Evolutionary conservation across 805 yeast species (phyloP).

Genomic region (Brettanomyces nanus): DNA sequence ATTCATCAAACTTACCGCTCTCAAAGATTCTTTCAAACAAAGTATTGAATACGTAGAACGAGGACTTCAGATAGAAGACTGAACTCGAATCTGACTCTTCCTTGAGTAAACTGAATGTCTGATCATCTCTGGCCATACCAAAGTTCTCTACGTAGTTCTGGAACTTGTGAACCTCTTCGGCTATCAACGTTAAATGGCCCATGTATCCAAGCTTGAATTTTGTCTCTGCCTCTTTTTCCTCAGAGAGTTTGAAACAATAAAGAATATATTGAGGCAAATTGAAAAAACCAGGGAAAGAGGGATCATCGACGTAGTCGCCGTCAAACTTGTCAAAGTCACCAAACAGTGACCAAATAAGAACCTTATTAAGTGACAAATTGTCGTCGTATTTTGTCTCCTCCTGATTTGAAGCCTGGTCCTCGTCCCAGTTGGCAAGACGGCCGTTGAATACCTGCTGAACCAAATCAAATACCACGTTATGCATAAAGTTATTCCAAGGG

Average conservation of each 20-base stretch:
- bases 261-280: slow-evolving; percentile 24
- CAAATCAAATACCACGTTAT: slow-evolving; percentile 92
- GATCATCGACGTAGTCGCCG: slow-evolving; percentile 8
- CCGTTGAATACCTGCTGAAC: slow-evolving; percentile 93
- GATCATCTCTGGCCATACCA: slow-evolving; percentile 26
- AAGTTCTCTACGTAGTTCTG: slow-evolving; percentile 28
- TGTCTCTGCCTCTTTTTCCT: slow-evolving; percentile 24
- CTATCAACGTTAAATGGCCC: slow-evolving; percentile 50
- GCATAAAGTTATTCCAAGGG: slow-evolving; percentile 97
- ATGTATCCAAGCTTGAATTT: slow-evolving; percentile 48
- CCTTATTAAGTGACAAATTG: slow-evolving; percentile 25
- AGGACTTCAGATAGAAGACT: slow-evolving; percentile 23
- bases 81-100: slow-evolving; percentile 22
- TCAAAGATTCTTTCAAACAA: slow-evolving; percentile 24
- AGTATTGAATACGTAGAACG: slow-evolving; percentile 25
- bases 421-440: slow-evolving; percentile 29
- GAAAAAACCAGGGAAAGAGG: slow-evolving; percentile 24
- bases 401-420: slow-evolving; percentile 26
- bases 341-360: slow-evolving; percentile 29
- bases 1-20: slow-evolving; percentile 20
- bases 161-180: slow-evolving; percentile 54
- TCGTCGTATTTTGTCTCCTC: slow-evolving; percentile 28
- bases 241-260: slow-evolving; percentile 22
- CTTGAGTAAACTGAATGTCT: slow-evolving; percentile 22
- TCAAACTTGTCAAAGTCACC: slow-evolving; percentile 22